A percentile compares a stretch with the other conserved stretches of the same genome.
Evolutionary conservation across 140 eudicot genomes (phyloP).

Genomic region (Cichorium intybus): DNA sequence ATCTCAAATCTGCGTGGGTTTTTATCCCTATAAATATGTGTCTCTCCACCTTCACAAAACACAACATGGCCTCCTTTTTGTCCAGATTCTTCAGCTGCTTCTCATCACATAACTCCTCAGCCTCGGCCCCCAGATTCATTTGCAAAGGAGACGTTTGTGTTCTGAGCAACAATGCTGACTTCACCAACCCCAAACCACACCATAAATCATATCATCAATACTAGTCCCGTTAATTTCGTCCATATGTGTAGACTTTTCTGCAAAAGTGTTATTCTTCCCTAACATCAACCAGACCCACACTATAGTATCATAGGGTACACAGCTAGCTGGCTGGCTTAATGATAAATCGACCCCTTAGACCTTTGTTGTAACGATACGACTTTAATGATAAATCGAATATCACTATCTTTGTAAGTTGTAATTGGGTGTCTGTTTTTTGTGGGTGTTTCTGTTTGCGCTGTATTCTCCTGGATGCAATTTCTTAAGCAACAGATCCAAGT

Average conservation of each 20-base stretch:
- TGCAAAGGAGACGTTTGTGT: slow-evolving; percentile 18
- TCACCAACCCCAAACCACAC: neutral
- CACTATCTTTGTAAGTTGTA: too few species aligned
- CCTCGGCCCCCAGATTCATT: slow-evolving; percentile 1
- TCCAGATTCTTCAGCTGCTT: slow-evolving; percentile 8
- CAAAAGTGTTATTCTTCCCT: neutral
- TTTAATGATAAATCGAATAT: too few species aligned
- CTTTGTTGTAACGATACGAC: too few species aligned
- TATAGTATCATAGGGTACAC: too few species aligned
- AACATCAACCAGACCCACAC: neutral
- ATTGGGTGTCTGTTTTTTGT: too few species aligned
- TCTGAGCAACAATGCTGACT: neutral
- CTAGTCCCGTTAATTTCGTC: neutral
- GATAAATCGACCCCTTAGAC: too few species aligned
- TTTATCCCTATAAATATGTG: neutral
- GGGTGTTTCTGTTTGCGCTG: too few species aligned
- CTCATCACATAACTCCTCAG: neutral
- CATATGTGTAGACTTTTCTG: neutral
- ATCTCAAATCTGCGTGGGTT: neutral
- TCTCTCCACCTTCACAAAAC: neutral
- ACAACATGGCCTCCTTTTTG: slow-evolving; percentile 5
- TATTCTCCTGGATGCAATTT: too few species aligned
- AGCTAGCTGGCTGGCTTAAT: too few species aligned
- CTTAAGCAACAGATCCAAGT: too few species aligned
- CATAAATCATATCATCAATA: neutral